These are phyloP conservation scores for Saturnispora dispora DNA, from an alignment of 805 yeast species.

Conservation along the genomic window DNA sequence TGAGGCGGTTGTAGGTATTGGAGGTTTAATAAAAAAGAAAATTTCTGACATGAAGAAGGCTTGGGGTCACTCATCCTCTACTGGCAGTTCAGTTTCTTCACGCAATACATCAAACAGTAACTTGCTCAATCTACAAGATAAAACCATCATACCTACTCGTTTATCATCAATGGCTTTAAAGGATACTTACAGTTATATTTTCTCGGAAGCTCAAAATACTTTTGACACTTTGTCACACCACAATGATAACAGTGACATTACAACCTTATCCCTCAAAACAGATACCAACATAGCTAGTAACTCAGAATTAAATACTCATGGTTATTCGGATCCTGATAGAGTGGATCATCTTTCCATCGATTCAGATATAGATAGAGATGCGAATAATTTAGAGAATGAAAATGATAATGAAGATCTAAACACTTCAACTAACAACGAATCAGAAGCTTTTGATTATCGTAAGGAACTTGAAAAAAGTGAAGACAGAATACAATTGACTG, in stretches of 20 bases:
- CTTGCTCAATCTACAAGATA: background rate
- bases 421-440: background rate
- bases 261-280: background rate
- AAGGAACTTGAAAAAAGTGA: conserved; percentile 14
- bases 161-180: conserved; percentile 8
- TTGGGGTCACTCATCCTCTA: background rate
- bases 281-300: background rate
- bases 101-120: background rate
- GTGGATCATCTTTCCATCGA: background rate
- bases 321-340: background rate
- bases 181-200: conserved; percentile 13
- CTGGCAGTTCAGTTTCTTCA: background rate
- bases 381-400: background rate
- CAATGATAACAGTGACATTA: background rate
- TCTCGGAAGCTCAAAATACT: conserved; percentile 11
- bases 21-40: conserved; percentile 49
- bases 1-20: conserved; percentile 77
- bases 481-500: conserved; percentile 6
- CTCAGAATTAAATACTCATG: background rate
- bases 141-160: conserved; percentile 1
- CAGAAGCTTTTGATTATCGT: conserved; percentile 17
- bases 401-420: background rate
- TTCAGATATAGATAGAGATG: background rate
- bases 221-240: background rate
- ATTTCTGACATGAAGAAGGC: conserved; percentile 27